Evolutionary conservation across 805 yeast genomes (phyloP).

Genomic region (Wickerhamiella spandovensis): DNA sequence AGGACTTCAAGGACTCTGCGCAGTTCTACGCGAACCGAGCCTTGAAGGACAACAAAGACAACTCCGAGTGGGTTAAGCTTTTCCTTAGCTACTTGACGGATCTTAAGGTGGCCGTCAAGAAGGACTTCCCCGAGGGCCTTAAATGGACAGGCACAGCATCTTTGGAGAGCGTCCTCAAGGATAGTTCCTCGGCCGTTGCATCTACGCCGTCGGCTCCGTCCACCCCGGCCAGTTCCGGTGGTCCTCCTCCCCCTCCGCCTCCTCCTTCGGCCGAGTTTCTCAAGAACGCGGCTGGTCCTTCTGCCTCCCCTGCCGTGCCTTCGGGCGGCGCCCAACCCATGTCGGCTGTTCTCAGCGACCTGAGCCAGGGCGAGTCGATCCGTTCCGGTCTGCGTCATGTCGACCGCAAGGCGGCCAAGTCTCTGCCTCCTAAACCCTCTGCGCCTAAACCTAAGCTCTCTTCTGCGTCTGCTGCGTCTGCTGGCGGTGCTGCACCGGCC

Average conservation of each 20-base stretch:
- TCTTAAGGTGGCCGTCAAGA: slow-evolving; percentile 60
- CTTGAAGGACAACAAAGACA: slow-evolving; percentile 71
- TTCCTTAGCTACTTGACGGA: slow-evolving; percentile 54
- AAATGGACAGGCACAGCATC: slow-evolving; percentile 57
- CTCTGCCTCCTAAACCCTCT: slow-evolving; percentile 48
- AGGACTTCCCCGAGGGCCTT: slow-evolving; percentile 73
- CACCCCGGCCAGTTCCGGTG: slow-evolving; percentile 25
- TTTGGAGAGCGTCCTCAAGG: slow-evolving; percentile 34
- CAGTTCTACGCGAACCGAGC: slow-evolving; percentile 91
- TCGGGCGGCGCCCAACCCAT: slow-evolving; percentile 36
- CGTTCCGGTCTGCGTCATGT: slow-evolving; percentile 84
- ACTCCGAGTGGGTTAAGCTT: slow-evolving; percentile 69
- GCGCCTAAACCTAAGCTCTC: slow-evolving; percentile 37
- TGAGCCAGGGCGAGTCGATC: slow-evolving; percentile 72
- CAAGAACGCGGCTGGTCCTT: slow-evolving; percentile 19
- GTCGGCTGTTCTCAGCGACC: slow-evolving; percentile 81
- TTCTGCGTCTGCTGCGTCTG: neutral
- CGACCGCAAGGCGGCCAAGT: slow-evolving; percentile 91
- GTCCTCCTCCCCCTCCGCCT: slow-evolving; percentile 69
- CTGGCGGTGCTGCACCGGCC: slow-evolving; percentile 12
- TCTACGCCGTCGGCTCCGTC: slow-evolving; percentile 27
- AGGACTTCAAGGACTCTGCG: slow-evolving; percentile 80
- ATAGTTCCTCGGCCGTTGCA: slow-evolving; percentile 16
- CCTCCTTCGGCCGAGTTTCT: slow-evolving; percentile 67
- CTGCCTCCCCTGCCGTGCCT: slow-evolving; percentile 13